Evolutionary conservation across 2,329 filamentous ascomycete genomes (phyloP), one percentile per base, ranked within the genome.

Genomic region (Fusarium agapanthi): DNA sequence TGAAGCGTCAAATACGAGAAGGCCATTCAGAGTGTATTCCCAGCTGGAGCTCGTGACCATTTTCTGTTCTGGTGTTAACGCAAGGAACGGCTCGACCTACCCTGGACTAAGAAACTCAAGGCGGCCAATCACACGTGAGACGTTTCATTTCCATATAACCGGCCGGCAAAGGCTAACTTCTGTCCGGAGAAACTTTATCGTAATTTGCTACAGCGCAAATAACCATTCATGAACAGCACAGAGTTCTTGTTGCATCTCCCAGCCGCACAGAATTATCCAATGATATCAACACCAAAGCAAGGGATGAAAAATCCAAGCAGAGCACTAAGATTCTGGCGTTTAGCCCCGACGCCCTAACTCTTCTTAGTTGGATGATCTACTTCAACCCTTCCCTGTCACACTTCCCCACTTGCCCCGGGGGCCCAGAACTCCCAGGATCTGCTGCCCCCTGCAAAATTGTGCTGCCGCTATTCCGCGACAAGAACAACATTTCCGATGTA

Each of bases 201-300:
- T 38, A 11, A 4, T 40, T 54, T 4, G 2, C 0, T 7, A 2
- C 12, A 34, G 16, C 8, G 0, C 2, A 18, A 13, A n/a, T 7
- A 14, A 11, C 12, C 7, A n/a, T 0, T n/a, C 0, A 7, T 14
- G 0, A 14, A 1, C 1, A 40, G 14, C 7, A 13, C 26, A n/a
- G 14, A 2, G 11, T 11, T 11, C n/a, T 4, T 4, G 1, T 10
- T 3, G 5, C 15, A 30, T n/a, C 28, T 18, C 4, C 24, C 20
- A 37, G 11, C 3, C 34, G 15, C 18, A 4, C 7, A 54, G 5
- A 40, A 40, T 54, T 40, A 28, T 40, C 50, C 34, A 54, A 54
- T n/a, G 6, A 10, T 7, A 37, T 40, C 3, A 18, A n/a, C 5
- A 40, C 24, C 24, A 5, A 38, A 40, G 1, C 20, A 38, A 40